phyloP scores from a whole-genome alignment of 495 filamentous ascomycete genomes.

The Trichoderma erinaceum region DNA sequence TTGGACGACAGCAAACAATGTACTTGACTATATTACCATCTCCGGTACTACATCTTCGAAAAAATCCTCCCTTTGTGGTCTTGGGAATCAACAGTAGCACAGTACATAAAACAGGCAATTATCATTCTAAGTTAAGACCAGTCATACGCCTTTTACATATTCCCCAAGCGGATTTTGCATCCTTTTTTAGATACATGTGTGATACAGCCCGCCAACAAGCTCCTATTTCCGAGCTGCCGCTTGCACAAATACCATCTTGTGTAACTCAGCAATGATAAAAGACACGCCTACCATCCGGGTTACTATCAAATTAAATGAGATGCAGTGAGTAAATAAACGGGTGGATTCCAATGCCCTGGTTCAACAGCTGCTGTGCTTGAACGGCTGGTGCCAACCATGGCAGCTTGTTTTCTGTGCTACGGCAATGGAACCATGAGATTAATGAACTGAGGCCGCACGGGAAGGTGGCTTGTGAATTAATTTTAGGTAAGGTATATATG shows the following conservation, averaged over 20 bases:
- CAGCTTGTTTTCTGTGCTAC: neutral
- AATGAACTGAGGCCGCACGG: neutral
- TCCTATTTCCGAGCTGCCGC: neutral
- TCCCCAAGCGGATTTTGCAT: neutral
- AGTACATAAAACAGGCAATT: too few relatives aligned
- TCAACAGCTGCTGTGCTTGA: neutral
- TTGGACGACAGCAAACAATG: too few relatives aligned
- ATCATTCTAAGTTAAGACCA: too few relatives aligned
- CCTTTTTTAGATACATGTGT: neutral
- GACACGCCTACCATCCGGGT: neutral
- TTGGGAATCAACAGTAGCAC: too few relatives aligned
- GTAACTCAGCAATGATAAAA: neutral
- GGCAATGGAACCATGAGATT: neutral
- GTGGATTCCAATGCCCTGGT: neutral
- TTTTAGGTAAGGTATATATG: neutral
- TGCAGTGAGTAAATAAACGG: neutral
- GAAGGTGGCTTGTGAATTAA: neutral
- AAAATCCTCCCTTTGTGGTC: too few relatives aligned
- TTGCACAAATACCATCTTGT: neutral
- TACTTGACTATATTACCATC: too few relatives aligned
- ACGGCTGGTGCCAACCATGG: neutral
- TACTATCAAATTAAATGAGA: neutral
- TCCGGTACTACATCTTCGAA: too few relatives aligned
- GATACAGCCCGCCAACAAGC: neutral
- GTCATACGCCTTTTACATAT: neutral